Base-by-base conservation (phyloP, 192 early-diverging fungal genomes). In the Gaertneriomyces semiglobifer region DNA sequence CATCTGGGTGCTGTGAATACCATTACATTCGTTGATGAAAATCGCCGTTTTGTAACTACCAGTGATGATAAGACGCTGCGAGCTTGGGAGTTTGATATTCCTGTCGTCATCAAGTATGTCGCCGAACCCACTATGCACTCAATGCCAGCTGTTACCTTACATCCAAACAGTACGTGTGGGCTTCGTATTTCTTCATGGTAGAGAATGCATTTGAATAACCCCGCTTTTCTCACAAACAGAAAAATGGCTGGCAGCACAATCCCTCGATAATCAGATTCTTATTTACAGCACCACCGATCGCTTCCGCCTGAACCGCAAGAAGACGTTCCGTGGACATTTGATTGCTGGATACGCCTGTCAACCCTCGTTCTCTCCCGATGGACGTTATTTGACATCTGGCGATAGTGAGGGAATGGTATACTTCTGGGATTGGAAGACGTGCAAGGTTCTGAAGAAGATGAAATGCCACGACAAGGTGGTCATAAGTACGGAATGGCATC, bases 71-170 rank as follows among this genome's bases (percentile, higher is more conserved):
- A 99, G 76, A 92, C 91, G 16, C 74, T 99, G 62, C 87, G 97
- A 50, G 93, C 88, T 53, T 99, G 97, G 97, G 97, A 99, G 79
- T 96, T 85, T 72, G 95, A 92, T 65, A 99, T 99, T 68, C 97
- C 97, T 4, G 93, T 99, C 4, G 93, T 95, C 43, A 96, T 99
- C 80, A 97, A 97, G 78, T 92, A 94, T 65, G 86, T 97, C 66
- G 93, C 95, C 16, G 97, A 99, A 50, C 90, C 95, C 5, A 86
- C 88, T 56, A 96, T 99, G 94, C 93, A 97, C 62, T 90, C 90
- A 25, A 93, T 99, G 86, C 95, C 97, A 9, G 84, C 93, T 6
- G 94, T 96, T 10, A 84, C 97, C 0, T 69, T 93, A 53, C 88
- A 90, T 70, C 94, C 91, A 11, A 92, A 86, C 65, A 80, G 92